A percentile compares a stretch with the other conserved stretches of the same genome.
Evolutionary conservation across 2,329 filamentous ascomycete species (phyloP).

Genomic region (Trichoderma guizhouense): DNA sequence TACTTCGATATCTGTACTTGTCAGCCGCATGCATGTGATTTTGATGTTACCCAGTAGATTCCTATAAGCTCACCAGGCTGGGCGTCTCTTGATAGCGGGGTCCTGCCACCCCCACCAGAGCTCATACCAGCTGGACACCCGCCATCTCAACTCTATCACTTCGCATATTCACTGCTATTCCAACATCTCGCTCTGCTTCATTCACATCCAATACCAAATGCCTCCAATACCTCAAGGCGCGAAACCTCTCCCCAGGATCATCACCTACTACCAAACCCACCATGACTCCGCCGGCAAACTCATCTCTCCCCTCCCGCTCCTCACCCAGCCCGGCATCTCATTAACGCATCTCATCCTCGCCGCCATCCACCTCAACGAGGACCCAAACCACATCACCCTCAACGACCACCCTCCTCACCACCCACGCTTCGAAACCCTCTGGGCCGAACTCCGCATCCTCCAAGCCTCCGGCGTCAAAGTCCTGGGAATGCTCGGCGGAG

Average conservation of each 20-base stretch:
- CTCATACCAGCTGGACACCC: not conserved
- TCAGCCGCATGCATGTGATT: not conserved
- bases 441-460: slow-evolving; percentile 71
- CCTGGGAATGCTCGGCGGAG: slow-evolving; percentile 83
- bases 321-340: slow-evolving; percentile 45
- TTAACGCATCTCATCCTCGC: slow-evolving; percentile 82
- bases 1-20: not conserved
- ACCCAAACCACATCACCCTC: slow-evolving; percentile 64
- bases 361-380: slow-evolving; percentile 76
- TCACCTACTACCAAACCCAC: slow-evolving; percentile 55
- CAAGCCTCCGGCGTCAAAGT: slow-evolving; percentile 74
- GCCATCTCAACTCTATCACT: not conserved
- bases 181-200: not conserved
- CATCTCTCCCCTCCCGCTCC: slow-evolving; percentile 53
- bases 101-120: slow-evolving; percentile 7
- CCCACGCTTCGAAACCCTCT: slow-evolving; percentile 66
- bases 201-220: slow-evolving; percentile 24
- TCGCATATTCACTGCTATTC: not conserved
- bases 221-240: slow-evolving; percentile 30
- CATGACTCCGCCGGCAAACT: slow-evolving; percentile 43
- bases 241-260: slow-evolving; percentile 43
- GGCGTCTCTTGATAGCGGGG: slow-evolving; percentile 2
- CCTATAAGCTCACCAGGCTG: not conserved
- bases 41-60: not conserved
- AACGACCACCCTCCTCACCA: slow-evolving; percentile 75